Evolutionary conservation across 83 land plant genomes (phyloP).

Genomic region (Thuja plicata): DNA sequence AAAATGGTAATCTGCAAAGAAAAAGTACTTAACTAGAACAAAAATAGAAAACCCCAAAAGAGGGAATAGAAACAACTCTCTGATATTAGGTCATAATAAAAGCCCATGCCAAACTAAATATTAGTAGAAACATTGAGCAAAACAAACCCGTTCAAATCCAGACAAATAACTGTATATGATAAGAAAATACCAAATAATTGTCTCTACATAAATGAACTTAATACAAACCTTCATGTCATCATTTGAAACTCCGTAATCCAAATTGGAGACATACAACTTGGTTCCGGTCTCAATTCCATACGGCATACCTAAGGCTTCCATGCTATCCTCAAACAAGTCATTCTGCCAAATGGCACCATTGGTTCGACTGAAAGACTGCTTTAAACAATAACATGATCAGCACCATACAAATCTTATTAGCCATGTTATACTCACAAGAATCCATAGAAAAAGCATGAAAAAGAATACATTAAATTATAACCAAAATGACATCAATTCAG

Average conservation of each 20-base stretch:
- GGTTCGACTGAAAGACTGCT: conserved; percentile 60
- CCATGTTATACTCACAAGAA: not conserved
- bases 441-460: not conserved
- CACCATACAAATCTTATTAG: not conserved
- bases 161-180: not conserved
- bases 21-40: not conserved
- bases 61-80: not conserved
- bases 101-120: not conserved
- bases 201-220: not conserved
- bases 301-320: conserved; percentile 53
- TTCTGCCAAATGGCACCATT: conserved; percentile 68
- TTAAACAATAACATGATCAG: conserved; percentile 5
- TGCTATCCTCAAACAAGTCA: conserved; percentile 72
- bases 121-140: not conserved
- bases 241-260: conserved; percentile 85
- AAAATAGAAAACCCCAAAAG: too few species aligned
- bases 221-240: conserved; percentile 84
- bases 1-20: not conserved
- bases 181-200: not conserved
- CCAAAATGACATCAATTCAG: not conserved
- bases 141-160: not conserved
- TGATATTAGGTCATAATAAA: not conserved
- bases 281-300: conserved; percentile 74
- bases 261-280: conserved; percentile 84
- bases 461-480: not conserved